These are phyloP conservation scores for Fusarium sp. DNA, from an alignment of 2,329 filamentous ascomycete species.

Conservation along the genomic window DNA sequence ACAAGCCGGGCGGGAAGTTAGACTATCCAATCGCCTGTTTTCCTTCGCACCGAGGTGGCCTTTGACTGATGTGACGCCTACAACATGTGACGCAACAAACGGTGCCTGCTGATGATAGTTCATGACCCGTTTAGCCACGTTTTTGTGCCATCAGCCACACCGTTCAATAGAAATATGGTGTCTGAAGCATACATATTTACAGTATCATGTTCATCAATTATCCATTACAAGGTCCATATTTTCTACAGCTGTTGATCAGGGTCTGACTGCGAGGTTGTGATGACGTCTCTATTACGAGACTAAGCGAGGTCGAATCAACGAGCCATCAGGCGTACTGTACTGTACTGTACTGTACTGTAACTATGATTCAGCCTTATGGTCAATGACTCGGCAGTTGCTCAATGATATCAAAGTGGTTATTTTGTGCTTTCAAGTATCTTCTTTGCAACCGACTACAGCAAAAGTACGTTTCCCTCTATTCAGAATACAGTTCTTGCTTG, in stretches of 20 bases:
- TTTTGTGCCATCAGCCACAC: slow-evolving; percentile 16
- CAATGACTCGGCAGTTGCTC: not conserved
- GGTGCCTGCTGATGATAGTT: slow-evolving; percentile 30
- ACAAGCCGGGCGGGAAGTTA: slow-evolving; percentile 18
- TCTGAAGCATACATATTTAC: not conserved
- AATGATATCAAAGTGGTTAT: not conserved
- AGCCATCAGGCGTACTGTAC: not conserved
- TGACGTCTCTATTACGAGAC: slow-evolving; percentile 3
- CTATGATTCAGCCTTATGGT: not conserved
- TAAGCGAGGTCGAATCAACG: not conserved
- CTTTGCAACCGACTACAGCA: not conserved
- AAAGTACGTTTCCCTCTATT: not conserved
- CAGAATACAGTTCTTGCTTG: not conserved
- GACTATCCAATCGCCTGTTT: slow-evolving; percentile 18
- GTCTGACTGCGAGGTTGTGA: not conserved
- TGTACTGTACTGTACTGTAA: not conserved
- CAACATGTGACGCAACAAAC: slow-evolving; percentile 32
- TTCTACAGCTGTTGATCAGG: not conserved
- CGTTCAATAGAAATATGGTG: not conserved
- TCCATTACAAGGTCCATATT: not conserved
- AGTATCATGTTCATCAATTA: not conserved
- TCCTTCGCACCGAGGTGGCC: slow-evolving; percentile 3
- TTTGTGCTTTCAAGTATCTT: not conserved
- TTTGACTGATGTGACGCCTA: slow-evolving; percentile 2
- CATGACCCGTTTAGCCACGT: slow-evolving; percentile 26